These are phyloP conservation scores for Batkoa obscura DNA, from an alignment of 371 early-diverging fungal species.

Conservation along the genomic window DNA sequence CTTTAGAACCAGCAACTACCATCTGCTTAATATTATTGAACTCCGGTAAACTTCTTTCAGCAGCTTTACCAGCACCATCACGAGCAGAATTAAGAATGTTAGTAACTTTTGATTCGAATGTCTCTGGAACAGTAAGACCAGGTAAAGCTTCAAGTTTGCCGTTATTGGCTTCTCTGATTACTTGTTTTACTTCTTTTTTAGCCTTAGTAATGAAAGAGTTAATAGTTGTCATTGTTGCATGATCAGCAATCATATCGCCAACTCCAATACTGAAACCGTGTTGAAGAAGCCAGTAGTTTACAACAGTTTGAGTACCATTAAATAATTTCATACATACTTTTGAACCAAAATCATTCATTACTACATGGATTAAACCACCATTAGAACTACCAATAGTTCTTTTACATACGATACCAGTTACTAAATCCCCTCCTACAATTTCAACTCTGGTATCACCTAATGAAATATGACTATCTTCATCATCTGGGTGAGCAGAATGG, in stretches of 20 bases:
- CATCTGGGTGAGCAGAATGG: slow-evolving; percentile 70
- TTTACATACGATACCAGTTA: slow-evolving; percentile 95
- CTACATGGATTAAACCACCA: slow-evolving; percentile 91
- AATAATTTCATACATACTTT: slow-evolving; percentile 84
- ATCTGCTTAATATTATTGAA: slow-evolving; percentile 97
- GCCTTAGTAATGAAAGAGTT: slow-evolving; percentile 69
- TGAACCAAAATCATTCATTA: slow-evolving; percentile 89
- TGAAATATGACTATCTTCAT: slow-evolving; percentile 51
- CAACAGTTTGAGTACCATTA: slow-evolving; percentile 86
- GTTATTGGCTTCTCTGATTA: slow-evolving; percentile 73
- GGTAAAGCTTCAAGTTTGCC: slow-evolving; percentile 80
- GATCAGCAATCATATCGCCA: slow-evolving; percentile 97
- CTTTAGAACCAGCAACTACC: slow-evolving; percentile 98
- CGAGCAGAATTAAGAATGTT: slow-evolving; percentile 73
- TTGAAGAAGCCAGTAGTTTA: slow-evolving; percentile 92
- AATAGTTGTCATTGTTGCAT: slow-evolving; percentile 66
- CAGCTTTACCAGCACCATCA: slow-evolving; percentile 61
- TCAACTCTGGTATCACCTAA: slow-evolving; percentile 86
- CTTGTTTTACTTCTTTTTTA: slow-evolving; percentile 65
- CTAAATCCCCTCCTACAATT: slow-evolving; percentile 86
- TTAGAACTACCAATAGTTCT: slow-evolving; percentile 89
- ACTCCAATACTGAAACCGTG: slow-evolving; percentile 97
- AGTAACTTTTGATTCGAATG: slow-evolving; percentile 91
- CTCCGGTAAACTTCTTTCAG: slow-evolving; percentile 72
- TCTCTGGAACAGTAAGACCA: slow-evolving; percentile 95